Percentiles rank a stretch among this genome's conserved stretches.
Evolutionary conservation across 352 stramenopile genomes (phyloP).

Genomic region (Globisporangium sylvaticum): DNA sequence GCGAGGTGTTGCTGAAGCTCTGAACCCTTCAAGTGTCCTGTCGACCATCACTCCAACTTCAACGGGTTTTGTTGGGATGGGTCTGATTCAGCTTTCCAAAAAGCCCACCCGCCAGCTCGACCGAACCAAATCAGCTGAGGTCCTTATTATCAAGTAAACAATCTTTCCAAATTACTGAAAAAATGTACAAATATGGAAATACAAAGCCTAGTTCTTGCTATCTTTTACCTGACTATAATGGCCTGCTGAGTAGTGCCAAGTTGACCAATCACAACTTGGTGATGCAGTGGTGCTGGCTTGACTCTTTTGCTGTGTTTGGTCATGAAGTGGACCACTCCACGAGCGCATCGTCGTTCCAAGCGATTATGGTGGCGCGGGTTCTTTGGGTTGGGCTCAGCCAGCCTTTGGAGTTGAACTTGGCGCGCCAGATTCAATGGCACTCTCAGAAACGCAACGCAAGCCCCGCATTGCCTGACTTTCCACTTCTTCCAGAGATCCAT

Average conservation of each 20-base stretch:
- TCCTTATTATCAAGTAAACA: neutral
- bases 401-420: neutral
- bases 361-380: neutral
- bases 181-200: too few species aligned
- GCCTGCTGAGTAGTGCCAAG: neutral
- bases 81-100: neutral
- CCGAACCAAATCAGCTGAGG: neutral
- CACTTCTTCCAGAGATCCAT: conserved; percentile 1
- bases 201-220: neutral
- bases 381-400: neutral
- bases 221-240: neutral
- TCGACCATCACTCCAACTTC: neutral
- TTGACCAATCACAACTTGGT: neutral
- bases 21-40: neutral
- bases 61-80: neutral
- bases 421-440: conserved; percentile 5
- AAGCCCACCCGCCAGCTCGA: neutral
- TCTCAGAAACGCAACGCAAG: neutral
- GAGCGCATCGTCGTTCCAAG: neutral
- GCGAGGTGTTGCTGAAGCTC: neutral
- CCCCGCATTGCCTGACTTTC: neutral
- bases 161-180: neutral
- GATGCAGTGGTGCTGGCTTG: neutral
- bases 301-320: neutral
- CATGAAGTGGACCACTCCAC: neutral